These are phyloP conservation scores for Aspergillus steynii DNA, from an alignment of 495 filamentous ascomycete genomes.

Conservation along the genomic window DNA sequence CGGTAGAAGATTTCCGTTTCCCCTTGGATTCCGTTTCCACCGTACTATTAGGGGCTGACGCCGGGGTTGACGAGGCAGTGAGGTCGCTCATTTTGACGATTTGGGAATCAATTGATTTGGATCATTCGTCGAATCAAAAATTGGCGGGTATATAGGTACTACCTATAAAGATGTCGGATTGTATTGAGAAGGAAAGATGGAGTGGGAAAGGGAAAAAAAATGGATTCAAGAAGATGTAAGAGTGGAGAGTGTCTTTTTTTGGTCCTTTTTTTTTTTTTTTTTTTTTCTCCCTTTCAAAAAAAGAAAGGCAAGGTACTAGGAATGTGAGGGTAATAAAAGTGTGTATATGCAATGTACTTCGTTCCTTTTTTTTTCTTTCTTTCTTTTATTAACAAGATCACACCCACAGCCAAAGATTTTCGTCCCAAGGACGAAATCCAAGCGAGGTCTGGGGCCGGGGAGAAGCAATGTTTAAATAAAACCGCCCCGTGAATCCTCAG, in stretches of 20 bases:
- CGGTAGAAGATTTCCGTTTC: slow-evolving; percentile 46
- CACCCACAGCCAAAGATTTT: slow-evolving; percentile 6
- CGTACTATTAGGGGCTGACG: slow-evolving; percentile 12
- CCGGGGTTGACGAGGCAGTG: slow-evolving; percentile 28
- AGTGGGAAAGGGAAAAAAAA: slow-evolving; percentile 5
- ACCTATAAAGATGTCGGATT: slow-evolving; percentile 1
- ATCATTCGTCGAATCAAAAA: background rate
- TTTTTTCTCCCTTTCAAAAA: slow-evolving; percentile 14
- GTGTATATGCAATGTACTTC: background rate
- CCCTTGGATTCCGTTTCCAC: slow-evolving; percentile 37
- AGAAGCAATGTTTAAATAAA: slow-evolving; percentile 27
- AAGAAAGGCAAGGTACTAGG: background rate
- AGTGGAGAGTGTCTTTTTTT: slow-evolving; percentile 34
- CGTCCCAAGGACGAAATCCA: slow-evolving; percentile 25
- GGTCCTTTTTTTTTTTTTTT: slow-evolving; percentile 18
- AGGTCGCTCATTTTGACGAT: slow-evolving; percentile 30
- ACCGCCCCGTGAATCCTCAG: background rate
- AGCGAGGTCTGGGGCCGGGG: slow-evolving; percentile 21
- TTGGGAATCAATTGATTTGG: slow-evolving; percentile 4
- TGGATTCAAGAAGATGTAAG: slow-evolving; percentile 11
- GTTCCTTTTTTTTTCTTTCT: background rate
- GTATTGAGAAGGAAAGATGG: slow-evolving; percentile 5
- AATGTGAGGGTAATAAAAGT: slow-evolving; percentile 1
- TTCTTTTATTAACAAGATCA: background rate
- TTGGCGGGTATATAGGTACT: background rate